phyloP scores from a whole-genome alignment of 2,329 filamentous ascomycete species.

The Fusarium fujikuroi region DNA sequence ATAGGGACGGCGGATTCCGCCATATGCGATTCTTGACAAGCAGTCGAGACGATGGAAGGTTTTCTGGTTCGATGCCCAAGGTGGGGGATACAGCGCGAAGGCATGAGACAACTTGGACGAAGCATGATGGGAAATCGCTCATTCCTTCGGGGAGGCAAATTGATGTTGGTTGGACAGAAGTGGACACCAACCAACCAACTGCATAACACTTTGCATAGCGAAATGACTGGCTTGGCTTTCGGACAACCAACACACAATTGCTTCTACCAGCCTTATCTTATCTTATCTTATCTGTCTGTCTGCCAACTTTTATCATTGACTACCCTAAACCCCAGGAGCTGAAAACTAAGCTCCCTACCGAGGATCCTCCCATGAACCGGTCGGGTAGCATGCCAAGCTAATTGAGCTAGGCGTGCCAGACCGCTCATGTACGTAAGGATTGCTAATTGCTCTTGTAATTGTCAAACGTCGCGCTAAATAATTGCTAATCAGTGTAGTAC shows the following conservation, averaged over 20 bases:
- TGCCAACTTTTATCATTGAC: accelerated
- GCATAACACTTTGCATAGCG: not conserved
- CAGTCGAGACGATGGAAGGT: too few species aligned
- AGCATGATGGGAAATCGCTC: too few species aligned
- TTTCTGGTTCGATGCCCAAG: too few species aligned
- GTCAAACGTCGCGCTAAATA: not conserved
- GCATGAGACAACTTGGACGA: too few species aligned
- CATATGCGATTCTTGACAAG: too few species aligned
- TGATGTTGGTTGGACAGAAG: too few species aligned
- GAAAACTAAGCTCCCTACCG: not conserved
- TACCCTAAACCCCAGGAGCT: not conserved
- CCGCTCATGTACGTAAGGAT: not conserved
- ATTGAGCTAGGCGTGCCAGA: not conserved
- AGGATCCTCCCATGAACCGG: not conserved
- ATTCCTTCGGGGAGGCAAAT: too few species aligned
- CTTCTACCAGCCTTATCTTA: not conserved
- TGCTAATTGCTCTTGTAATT: not conserved
- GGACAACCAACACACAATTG: not conserved
- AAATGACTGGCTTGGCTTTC: too few species aligned
- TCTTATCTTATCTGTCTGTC: not conserved
- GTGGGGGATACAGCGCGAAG: too few species aligned
- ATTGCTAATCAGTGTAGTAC: not conserved
- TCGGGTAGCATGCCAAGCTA: not conserved
- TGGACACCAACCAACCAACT: too few species aligned
- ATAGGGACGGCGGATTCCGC: too few species aligned